A percentile compares a stretch with the other conserved stretches of the same genome.
Conservation (phyloP, 73 alveolate genomes). For the Loxodes magnus region DNA sequence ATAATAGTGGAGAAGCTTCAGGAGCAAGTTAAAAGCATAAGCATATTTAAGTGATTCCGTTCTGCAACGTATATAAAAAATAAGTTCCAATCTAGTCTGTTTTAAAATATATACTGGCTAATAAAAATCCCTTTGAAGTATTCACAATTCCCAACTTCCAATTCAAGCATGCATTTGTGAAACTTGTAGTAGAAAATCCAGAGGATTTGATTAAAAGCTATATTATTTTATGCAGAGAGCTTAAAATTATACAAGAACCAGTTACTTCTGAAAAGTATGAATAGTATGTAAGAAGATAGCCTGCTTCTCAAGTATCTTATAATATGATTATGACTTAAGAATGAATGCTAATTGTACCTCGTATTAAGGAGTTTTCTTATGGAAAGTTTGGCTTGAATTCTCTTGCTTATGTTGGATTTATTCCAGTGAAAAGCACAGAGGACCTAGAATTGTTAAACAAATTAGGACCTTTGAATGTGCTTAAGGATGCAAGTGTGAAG, state of each 20-base stretch:
- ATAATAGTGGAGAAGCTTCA: constrained; percentile 36
- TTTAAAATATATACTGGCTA: neutral
- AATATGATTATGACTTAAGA: constrained; percentile 4
- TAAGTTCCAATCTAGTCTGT: constrained; percentile 8
- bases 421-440: constrained; percentile 17
- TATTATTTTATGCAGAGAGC: constrained; percentile 1
- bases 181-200: no score
- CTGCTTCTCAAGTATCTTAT: neutral
- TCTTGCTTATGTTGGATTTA: constrained; percentile 4
- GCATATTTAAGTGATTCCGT: constrained; percentile 45
- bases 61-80: neutral
- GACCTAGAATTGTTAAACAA: constrained; percentile 11
- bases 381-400: constrained; percentile 8
- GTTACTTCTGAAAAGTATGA: neutral
- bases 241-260: neutral
- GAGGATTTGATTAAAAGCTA: no score
- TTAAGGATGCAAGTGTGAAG: constrained; percentile 9
- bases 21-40: constrained; percentile 51
- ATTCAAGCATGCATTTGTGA: constrained; percentile 15
- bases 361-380: constrained; percentile 4
- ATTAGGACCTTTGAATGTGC: constrained; percentile 15
- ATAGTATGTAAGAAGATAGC: neutral
- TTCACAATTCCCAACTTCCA: constrained; percentile 1
- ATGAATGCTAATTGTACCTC: constrained; percentile 10
- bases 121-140: no score